Percentiles rank a stretch among this genome's conserved stretches.
Conservation (phyloP, 768 basidiomycete species). For the Clavaria fumosa region DNA sequence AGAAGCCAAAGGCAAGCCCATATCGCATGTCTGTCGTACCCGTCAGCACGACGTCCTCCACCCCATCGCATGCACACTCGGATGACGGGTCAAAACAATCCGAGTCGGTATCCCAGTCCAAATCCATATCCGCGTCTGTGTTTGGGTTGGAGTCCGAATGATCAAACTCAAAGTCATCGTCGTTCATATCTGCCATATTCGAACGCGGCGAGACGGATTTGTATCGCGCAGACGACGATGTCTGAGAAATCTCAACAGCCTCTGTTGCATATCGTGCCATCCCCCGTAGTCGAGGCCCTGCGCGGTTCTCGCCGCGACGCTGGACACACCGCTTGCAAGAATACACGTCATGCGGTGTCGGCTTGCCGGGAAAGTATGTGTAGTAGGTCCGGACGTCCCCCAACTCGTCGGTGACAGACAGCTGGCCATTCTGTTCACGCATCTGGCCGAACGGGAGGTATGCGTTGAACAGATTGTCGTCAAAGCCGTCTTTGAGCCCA, state of each 20-base stretch:
- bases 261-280: no score
- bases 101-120: no score
- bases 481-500: constrained; percentile 10
- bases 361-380: constrained; percentile 22
- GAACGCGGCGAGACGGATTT: no score
- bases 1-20: constrained; percentile 32
- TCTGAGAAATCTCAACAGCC: no score
- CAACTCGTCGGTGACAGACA: no score
- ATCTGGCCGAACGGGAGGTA: constrained; percentile 21
- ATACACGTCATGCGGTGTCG: constrained; percentile 28
- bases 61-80: constrained; percentile 29
- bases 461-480: constrained; percentile 25
- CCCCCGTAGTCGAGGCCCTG: no score
- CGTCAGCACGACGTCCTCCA: constrained; percentile 44
- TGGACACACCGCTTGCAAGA: constrained; percentile 16
- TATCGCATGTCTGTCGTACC: constrained; percentile 41
- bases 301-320: no score
- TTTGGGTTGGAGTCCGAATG: constrained; percentile 16
- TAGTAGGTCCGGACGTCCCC: constrained; percentile 21
- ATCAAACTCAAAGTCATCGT: constrained; percentile 11
- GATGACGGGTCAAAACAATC: no score
- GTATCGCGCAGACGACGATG: no score
- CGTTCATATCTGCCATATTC: no score
- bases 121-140: constrained; percentile 8
- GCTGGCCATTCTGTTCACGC: no score